Percentiles rank a stretch among this genome's conserved stretches.
phyloP scores from a whole-genome alignment of 768 basidiomycete genomes.

The Naganishia vaughanmartiniae region DNA sequence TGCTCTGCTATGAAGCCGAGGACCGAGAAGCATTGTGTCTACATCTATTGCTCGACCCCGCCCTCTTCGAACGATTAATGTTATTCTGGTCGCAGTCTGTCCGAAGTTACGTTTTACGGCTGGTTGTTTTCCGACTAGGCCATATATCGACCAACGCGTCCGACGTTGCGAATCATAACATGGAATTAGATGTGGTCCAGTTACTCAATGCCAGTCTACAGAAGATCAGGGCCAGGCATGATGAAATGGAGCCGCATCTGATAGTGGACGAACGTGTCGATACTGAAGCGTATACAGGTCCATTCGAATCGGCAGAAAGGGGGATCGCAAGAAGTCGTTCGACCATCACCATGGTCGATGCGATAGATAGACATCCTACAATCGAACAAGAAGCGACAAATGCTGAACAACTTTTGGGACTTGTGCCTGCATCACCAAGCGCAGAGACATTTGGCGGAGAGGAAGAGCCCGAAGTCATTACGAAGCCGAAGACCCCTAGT shows the following conservation, averaged over 20 bases:
- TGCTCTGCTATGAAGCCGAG: constrained; percentile 44
- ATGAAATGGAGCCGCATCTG: constrained; percentile 53
- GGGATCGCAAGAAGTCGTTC: constrained; percentile 41
- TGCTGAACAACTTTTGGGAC: constrained; percentile 25
- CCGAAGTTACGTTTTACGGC: constrained; percentile 50
- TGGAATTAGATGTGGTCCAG: constrained; percentile 50
- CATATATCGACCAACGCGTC: constrained; percentile 49
- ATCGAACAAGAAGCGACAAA: constrained; percentile 15
- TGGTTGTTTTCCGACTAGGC: constrained; percentile 55
- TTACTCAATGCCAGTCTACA: constrained; percentile 54
- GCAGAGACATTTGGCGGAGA: constrained; percentile 23
- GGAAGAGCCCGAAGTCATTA: constrained; percentile 12
- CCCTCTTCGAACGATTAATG: constrained; percentile 52
- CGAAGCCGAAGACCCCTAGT: constrained; percentile 39
- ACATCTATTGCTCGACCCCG: constrained; percentile 51
- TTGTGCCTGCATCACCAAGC: constrained; percentile 22
- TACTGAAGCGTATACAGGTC: constrained; percentile 25
- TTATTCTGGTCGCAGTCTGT: constrained; percentile 53
- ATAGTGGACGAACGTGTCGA: constrained; percentile 10
- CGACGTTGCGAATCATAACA: constrained; percentile 41
- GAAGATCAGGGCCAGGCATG: constrained; percentile 53
- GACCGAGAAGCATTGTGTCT: constrained; percentile 53
- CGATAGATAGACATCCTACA: constrained; percentile 21
- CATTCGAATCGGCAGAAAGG: constrained; percentile 26
- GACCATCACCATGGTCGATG: constrained; percentile 51